Evolutionary conservation across 805 yeast genomes (phyloP), one percentile per base, ranked within the genome.

Genomic region (Barnettozyma populi): DNA sequence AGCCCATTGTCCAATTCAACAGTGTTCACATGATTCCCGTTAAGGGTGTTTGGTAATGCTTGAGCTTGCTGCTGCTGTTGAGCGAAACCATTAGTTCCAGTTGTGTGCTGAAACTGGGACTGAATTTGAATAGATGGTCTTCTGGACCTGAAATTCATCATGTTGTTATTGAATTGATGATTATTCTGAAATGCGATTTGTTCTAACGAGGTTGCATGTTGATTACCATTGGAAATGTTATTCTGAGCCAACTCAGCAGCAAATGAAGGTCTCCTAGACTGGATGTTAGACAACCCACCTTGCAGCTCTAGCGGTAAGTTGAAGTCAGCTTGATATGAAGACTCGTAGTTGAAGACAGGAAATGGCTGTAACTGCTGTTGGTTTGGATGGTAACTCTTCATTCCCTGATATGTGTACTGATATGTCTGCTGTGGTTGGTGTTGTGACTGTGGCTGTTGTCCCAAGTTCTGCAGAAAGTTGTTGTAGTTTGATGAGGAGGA

Each of bases 181-280:
- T 53, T 49, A 39, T 49, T 52, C 9, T 46, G 48, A 25, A 47
- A 44, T 10, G 48, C 51, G n/a, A 41, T 46, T 18, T 56, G 54
- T 23, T 51, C 57, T 44, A 44, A 37, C 7, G 47, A 47, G 29
- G 46, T 16, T 4, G 41, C 29, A 23, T 37, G 24, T 29, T 44
- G 24, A 21, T 43, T 48, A 46, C 34, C 41, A 36, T 42, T 41
- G 13, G 46, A 41, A 24, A 34, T 29, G 39, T 40, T 49, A 50
- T 40, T 41, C 36, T 48, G 45, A 4, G 54, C 47, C 44, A 54
- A 53, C 32, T 60, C 92, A 2, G 90, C 86, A 11, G 88, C 81
- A 60, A 80, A 84, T 46, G 84, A 77, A 13, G 90, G 89, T 64
- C 94, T 75, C 64, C 94, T 73, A 10, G 85, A 78, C 21, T 78